Evolutionary conservation across 352 stramenopile genomes (phyloP).

Genomic region (Globisporangium carolinianum): DNA sequence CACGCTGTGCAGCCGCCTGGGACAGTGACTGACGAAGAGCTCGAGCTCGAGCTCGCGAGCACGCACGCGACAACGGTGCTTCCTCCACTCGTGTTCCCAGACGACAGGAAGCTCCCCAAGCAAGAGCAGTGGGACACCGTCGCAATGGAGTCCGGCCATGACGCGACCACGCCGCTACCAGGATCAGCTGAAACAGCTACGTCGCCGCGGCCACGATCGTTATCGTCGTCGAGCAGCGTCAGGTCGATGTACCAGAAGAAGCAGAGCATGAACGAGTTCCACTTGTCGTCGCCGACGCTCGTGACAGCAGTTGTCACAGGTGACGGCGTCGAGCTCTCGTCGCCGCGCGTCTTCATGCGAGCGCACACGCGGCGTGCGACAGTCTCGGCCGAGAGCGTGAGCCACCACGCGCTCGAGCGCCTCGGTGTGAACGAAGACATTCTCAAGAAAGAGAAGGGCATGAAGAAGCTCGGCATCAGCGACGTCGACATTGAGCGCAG

Average conservation of each 20-base stretch:
- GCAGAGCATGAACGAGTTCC: slow-evolving; percentile 5
- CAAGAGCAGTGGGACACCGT: background rate
- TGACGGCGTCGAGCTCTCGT: background rate
- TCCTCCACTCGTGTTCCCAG: slow-evolving; percentile 9
- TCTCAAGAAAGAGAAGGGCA: slow-evolving; percentile 63
- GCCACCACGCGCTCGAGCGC: slow-evolving; percentile 39
- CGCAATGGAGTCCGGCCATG: slow-evolving; percentile 6
- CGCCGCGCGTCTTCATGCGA: too few relatives aligned
- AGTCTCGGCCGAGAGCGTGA: slow-evolving; percentile 23
- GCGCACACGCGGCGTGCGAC: background rate
- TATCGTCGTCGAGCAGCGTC: background rate
- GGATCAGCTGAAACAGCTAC: background rate
- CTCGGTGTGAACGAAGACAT: slow-evolving; percentile 58
- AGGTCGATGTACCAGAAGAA: slow-evolving; percentile 9
- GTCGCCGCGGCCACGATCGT: background rate
- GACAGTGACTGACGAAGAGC: slow-evolving; percentile 8
- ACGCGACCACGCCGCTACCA: background rate
- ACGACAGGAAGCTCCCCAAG: slow-evolving; percentile 7
- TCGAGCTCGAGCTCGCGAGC: background rate
- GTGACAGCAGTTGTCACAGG: background rate
- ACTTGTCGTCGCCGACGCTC: slow-evolving; percentile 6
- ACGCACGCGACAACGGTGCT: background rate
- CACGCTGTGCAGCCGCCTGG: background rate
- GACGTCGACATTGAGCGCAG: slow-evolving; percentile 48
- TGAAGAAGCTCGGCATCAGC: slow-evolving; percentile 72